phyloP scores from a whole-genome alignment of 805 yeast species.

The Kodamaea lidongshanica region DNA sequence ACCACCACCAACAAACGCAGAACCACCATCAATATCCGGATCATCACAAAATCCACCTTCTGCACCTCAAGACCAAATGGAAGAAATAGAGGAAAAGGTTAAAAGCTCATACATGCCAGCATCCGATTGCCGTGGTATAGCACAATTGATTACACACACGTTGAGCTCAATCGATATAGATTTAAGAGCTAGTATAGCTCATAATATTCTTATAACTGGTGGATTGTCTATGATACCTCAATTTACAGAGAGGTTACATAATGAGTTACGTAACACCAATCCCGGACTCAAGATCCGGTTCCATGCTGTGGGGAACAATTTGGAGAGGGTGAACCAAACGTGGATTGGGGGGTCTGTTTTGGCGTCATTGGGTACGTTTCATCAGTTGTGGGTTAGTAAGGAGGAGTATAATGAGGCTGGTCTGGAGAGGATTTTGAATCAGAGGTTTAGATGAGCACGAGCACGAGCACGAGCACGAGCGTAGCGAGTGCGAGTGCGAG shows the following conservation, averaged over 20 bases:
- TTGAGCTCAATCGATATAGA: conserved; percentile 67
- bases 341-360: conserved; percentile 93
- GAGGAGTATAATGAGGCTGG: conserved; percentile 88
- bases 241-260: conserved; percentile 65
- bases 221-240: conserved; percentile 79
- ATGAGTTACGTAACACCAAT: conserved; percentile 60
- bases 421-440: conserved; percentile 68
- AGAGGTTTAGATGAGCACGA: conserved; percentile 61
- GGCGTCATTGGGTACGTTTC: conserved; percentile 87
- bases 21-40: conserved; percentile 5
- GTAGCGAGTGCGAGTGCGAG: no score
- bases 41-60: conserved; percentile 2
- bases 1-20: no score
- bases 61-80: conserved; percentile 4
- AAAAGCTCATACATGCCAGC: conserved; percentile 6
- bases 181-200: conserved; percentile 77
- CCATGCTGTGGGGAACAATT: conserved; percentile 70
- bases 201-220: conserved; percentile 83
- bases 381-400: conserved; percentile 88
- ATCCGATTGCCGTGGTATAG: conserved; percentile 38
- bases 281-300: conserved; percentile 85
- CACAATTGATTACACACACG: conserved; percentile 54
- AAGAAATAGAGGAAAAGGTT: conserved; percentile 2
- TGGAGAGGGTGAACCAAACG: conserved; percentile 72
- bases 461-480: no score